Evolutionary conservation across 2,329 filamentous ascomycete genomes (phyloP).

Genomic region (Alternaria angustiovoidea): DNA sequence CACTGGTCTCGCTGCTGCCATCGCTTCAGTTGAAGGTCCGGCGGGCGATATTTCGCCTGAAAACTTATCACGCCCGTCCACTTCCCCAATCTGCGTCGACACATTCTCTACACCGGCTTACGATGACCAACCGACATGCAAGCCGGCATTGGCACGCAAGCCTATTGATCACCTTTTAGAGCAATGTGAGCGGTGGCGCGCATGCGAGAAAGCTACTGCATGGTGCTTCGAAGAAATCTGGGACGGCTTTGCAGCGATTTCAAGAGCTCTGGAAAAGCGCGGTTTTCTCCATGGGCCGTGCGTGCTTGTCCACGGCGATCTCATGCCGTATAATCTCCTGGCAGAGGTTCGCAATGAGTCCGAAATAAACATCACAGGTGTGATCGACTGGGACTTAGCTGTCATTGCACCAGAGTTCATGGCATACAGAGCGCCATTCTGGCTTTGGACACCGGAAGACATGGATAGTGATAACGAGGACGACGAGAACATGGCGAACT

Average conservation of each 20-base stretch:
- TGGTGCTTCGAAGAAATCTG: slow-evolving; percentile 23
- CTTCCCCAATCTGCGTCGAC: not conserved
- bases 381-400: slow-evolving; percentile 50
- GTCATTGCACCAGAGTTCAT: slow-evolving; percentile 43
- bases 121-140: not conserved
- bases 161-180: slow-evolving; percentile 9
- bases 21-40: too few species aligned
- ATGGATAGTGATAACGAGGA: not conserved
- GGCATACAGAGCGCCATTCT: slow-evolving; percentile 41
- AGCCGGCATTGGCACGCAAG: not conserved
- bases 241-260: slow-evolving; percentile 15
- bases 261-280: slow-evolving; percentile 17
- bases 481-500: too few species aligned
- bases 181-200: slow-evolving; percentile 16
- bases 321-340: slow-evolving; percentile 41
- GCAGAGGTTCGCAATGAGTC: too few species aligned
- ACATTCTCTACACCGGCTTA: slow-evolving; percentile 6
- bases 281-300: too few species aligned
- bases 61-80: too few species aligned
- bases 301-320: too few species aligned
- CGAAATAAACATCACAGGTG: too few species aligned
- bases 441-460: slow-evolving; percentile 35
- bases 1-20: too few species aligned
- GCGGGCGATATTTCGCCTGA: too few species aligned
- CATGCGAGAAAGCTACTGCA: too few species aligned